phyloP scores from a whole-genome alignment of 2,329 filamentous ascomycete genomes.

The Pseudogymnoascus sp. region DNA sequence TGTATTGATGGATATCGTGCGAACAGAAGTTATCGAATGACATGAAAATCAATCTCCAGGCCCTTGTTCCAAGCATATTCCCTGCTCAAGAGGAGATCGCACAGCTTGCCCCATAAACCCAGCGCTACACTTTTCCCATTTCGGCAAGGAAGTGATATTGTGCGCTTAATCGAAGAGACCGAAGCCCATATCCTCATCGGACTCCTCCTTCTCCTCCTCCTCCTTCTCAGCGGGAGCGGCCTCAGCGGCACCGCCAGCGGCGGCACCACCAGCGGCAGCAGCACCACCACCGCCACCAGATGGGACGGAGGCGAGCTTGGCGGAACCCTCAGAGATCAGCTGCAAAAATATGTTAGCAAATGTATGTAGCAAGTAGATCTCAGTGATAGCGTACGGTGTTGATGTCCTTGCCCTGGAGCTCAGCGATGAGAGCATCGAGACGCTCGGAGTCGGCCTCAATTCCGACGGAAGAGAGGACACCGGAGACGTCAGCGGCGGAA shows the following conservation, averaged over 20 bases:
- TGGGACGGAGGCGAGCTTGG: constrained; percentile 96
- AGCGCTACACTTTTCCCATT: neutral
- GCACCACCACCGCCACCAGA: constrained; percentile 77
- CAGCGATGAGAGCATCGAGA: constrained; percentile 74
- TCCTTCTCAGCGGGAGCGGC: constrained; percentile 56
- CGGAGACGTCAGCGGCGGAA: constrained; percentile 77
- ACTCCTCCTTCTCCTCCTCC: constrained; percentile 65
- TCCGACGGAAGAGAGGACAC: constrained; percentile 84
- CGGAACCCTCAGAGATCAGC: constrained; percentile 83
- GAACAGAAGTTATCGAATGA: constrained; percentile 14
- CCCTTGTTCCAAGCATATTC: constrained; percentile 23
- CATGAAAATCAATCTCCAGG: constrained; percentile 10
- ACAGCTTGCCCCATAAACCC: constrained; percentile 22
- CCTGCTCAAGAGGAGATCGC: constrained; percentile 21
- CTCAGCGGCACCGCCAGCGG: constrained; percentile 56
- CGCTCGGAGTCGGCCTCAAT: constrained; percentile 89
- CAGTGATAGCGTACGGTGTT: constrained; percentile 59
- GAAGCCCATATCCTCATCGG: constrained; percentile 70
- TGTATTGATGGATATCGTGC: constrained; percentile 27
- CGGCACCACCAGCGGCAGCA: constrained; percentile 57
- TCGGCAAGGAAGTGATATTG: constrained; percentile 17
- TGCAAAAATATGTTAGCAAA: constrained; percentile 34
- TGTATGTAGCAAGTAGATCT: constrained; percentile 19
- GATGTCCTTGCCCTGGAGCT: constrained; percentile 90
- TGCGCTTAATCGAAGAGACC: constrained; percentile 64